Conservation (phyloP, 495 filamentous ascomycete genomes). For the Aspergillus mulundensis region DNA sequence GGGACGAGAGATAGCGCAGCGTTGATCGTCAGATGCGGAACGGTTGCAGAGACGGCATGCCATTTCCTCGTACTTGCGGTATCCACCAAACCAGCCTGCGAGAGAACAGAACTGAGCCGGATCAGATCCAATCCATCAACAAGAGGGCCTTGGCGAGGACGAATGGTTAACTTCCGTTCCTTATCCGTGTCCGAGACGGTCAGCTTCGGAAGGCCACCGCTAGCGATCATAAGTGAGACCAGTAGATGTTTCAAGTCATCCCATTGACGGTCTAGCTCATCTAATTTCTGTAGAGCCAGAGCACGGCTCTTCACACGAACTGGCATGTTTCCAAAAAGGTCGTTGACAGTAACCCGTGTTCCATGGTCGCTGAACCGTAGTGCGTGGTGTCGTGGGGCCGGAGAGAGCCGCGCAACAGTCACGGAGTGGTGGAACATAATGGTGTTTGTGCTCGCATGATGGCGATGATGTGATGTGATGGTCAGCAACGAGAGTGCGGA, state of each 20-base stretch:
- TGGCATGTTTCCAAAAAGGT: conserved; percentile 93
- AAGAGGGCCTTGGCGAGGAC: conserved; percentile 9
- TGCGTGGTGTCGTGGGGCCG: conserved; percentile 58
- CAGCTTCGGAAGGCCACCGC: conserved; percentile 30
- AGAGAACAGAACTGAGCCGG: conserved; percentile 52
- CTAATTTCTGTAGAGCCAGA: conserved; percentile 37
- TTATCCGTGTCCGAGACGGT: conserved; percentile 29
- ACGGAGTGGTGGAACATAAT: conserved; percentile 68
- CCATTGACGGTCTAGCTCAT: conserved; percentile 66
- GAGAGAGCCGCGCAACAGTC: conserved; percentile 61
- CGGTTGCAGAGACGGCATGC: conserved; percentile 64
- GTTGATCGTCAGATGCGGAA: conserved; percentile 52
- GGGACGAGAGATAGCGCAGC: conserved; percentile 70
- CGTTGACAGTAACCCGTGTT: conserved; percentile 73
- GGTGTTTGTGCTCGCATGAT: conserved; percentile 61
- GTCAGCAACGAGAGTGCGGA: conserved; percentile 72
- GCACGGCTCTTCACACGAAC: conserved; percentile 87
- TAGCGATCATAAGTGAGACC: conserved; percentile 63
- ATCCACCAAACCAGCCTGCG: conserved; percentile 60
- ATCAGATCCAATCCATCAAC: conserved; percentile 22
- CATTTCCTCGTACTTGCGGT: conserved; percentile 50
- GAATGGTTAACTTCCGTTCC: conserved; percentile 29
- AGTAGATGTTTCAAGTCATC: conserved; percentile 56
- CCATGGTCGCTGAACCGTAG: conserved; percentile 60
- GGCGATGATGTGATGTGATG: conserved; percentile 69